Evolutionary conservation across 2,329 filamentous ascomycete species (phyloP).

Genomic region (Talaromyces sp.): DNA sequence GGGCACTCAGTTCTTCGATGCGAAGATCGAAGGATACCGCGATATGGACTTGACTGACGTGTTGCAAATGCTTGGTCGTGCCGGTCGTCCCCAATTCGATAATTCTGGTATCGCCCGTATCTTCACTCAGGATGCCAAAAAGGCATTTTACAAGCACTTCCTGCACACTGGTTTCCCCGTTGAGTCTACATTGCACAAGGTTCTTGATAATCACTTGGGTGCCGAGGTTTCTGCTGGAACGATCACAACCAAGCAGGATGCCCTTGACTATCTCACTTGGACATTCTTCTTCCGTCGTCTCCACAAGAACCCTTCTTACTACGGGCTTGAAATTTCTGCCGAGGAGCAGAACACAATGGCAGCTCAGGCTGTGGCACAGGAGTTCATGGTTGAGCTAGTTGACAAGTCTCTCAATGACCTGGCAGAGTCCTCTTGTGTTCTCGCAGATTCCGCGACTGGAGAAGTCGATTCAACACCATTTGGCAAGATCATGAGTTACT

Average conservation of each 20-base stretch:
- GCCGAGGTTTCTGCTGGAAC: constrained; percentile 94
- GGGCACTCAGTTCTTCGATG: constrained; percentile 96
- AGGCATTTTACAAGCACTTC: constrained; percentile 99
- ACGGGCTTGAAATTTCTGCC: constrained; percentile 88
- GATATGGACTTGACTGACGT: constrained; percentile 99
- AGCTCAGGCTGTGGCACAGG: constrained; percentile 85
- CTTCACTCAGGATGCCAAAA: constrained; percentile 96
- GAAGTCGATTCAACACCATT: constrained; percentile 87
- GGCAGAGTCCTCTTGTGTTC: constrained; percentile 79
- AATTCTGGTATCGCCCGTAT: constrained; percentile 94
- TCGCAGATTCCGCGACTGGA: constrained; percentile 75
- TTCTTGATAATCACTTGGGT: constrained; percentile 93
- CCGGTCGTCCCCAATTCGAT: constrained; percentile 94
- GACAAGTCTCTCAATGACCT: constrained; percentile 82
- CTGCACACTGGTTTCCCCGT: constrained; percentile 97
- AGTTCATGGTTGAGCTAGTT: constrained; percentile 93
- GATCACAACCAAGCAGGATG: constrained; percentile 92
- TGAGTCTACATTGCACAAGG: constrained; percentile 93
- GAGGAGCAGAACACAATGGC: constrained; percentile 87
- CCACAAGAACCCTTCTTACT: constrained; percentile 98
- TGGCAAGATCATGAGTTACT: constrained; percentile 99
- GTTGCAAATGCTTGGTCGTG: constrained; percentile 94
- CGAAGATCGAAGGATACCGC: constrained; percentile 95
- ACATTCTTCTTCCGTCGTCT: constrained; percentile 98
- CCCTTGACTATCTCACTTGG: constrained; percentile 96